phyloP scores from a whole-genome alignment of 768 basidiomycete species.

The Kwoniella botswanensis region DNA sequence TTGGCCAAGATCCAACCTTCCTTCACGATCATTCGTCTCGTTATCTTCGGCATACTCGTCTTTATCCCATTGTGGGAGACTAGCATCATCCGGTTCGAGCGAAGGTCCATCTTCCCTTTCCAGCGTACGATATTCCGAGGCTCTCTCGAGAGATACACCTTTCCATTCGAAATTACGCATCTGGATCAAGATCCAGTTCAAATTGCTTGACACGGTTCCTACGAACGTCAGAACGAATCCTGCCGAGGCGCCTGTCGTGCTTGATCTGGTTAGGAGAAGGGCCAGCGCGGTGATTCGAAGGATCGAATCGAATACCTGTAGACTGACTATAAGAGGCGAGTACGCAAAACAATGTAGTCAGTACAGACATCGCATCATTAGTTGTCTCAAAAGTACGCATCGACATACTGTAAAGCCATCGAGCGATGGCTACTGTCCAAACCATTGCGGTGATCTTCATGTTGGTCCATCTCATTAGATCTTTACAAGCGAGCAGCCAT shows the following conservation, averaged over 20 bases:
- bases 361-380: neutral
- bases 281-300: slow-evolving; percentile 30
- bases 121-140: slow-evolving; percentile 43
- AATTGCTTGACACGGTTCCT: slow-evolving; percentile 26
- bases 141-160: slow-evolving; percentile 43
- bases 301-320: slow-evolving; percentile 31
- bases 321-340: slow-evolving; percentile 22
- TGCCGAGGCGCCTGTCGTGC: slow-evolving; percentile 37
- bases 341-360: neutral
- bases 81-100: slow-evolving; percentile 23
- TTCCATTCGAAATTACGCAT: slow-evolving; percentile 37
- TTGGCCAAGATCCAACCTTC: neutral
- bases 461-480: slow-evolving; percentile 28
- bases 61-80: slow-evolving; percentile 5
- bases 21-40: neutral
- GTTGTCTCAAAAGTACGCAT: neutral
- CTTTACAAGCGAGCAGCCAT: slow-evolving; percentile 21
- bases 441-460: slow-evolving; percentile 28
- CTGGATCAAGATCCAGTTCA: slow-evolving; percentile 31
- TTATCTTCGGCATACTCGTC: neutral
- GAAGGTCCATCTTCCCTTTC: slow-evolving; percentile 43
- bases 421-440: slow-evolving; percentile 24
- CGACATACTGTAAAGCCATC: slow-evolving; percentile 40
- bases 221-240: slow-evolving; percentile 46
- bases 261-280: slow-evolving; percentile 20